Conservation (phyloP, 805 yeast species). For the Limtongia smithiae region DNA sequence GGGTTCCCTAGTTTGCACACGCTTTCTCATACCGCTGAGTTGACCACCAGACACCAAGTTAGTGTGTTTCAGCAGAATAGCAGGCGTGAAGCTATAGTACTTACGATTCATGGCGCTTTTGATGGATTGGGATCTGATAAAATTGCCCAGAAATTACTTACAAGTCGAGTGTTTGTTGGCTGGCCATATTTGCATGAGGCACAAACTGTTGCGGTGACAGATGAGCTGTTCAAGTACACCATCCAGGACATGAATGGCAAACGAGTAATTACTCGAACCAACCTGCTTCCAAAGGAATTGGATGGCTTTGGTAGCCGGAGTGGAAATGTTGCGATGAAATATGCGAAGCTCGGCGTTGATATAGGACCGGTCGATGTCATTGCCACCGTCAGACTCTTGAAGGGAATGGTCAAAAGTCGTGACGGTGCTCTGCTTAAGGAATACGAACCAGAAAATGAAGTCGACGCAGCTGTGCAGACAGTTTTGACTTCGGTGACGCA, state of each 20-base stretch:
- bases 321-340: slow-evolving; percentile 1
- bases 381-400: slow-evolving; percentile 68
- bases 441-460: slow-evolving; percentile 46
- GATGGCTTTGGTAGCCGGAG: slow-evolving; percentile 4
- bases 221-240: slow-evolving; percentile 49
- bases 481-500: slow-evolving; percentile 71
- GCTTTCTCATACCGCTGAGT: slow-evolving; percentile 54
- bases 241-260: slow-evolving; percentile 37
- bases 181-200: slow-evolving; percentile 94
- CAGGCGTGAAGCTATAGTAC: slow-evolving; percentile 72
- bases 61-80: slow-evolving; percentile 82
- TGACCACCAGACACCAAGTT: slow-evolving; percentile 58
- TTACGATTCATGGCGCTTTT: slow-evolving; percentile 53
- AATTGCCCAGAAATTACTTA: slow-evolving; percentile 59
- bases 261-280: not conserved
- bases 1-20: slow-evolving; percentile 87
- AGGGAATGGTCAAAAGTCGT: slow-evolving; percentile 66
- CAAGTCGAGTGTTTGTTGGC: slow-evolving; percentile 63
- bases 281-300: slow-evolving; percentile 5
- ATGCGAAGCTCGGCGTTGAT: slow-evolving; percentile 49
- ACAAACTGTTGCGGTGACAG: slow-evolving; percentile 59
- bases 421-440: slow-evolving; percentile 79
- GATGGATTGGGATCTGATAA: slow-evolving; percentile 49
- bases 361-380: slow-evolving; percentile 54
- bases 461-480: slow-evolving; percentile 70